phyloP scores from a whole-genome alignment of 2,329 filamentous ascomycete genomes.

The Herpotrichia juniperi region DNA sequence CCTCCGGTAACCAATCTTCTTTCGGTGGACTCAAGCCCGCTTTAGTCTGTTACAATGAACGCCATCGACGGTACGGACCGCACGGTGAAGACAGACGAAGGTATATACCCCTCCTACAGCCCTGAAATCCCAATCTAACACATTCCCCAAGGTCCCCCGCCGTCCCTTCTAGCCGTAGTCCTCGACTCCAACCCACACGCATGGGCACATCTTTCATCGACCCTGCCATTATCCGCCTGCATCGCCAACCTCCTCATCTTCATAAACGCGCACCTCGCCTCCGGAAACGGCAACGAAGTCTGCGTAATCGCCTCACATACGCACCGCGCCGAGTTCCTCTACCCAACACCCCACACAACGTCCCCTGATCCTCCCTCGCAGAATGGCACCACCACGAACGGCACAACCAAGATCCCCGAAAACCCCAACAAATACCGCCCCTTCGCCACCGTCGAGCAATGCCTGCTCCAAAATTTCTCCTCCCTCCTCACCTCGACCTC shows the following conservation, averaged over 20 bases:
- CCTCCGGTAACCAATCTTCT: not conserved
- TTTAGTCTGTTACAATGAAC: slow-evolving; percentile 58
- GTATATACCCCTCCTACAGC: slow-evolving; percentile 18
- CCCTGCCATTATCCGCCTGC: slow-evolving; percentile 80
- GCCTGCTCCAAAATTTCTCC: slow-evolving; percentile 75
- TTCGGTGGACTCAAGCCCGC: not conserved
- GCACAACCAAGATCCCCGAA: slow-evolving; percentile 32
- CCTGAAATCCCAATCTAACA: not conserved
- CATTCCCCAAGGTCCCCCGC: slow-evolving; percentile 57
- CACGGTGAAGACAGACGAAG: slow-evolving; percentile 45
- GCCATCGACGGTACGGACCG: slow-evolving; percentile 65
- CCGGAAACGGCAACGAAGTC: slow-evolving; percentile 91
- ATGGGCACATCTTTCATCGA: slow-evolving; percentile 78
- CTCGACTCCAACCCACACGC: slow-evolving; percentile 97
- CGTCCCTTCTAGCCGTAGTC: slow-evolving; percentile 87
- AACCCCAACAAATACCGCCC: slow-evolving; percentile 90
- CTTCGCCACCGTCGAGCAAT: slow-evolving; percentile 84
- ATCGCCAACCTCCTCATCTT: slow-evolving; percentile 92
- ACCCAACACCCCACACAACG: slow-evolving; percentile 63
- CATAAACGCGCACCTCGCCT: slow-evolving; percentile 93
- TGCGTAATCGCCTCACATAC: slow-evolving; percentile 89
- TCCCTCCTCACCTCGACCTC: slow-evolving; percentile 75
- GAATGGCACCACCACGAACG: slow-evolving; percentile 13
- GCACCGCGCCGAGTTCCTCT: slow-evolving; percentile 87
- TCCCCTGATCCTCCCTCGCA: slow-evolving; percentile 14